Percentiles rank a stretch among this genome's conserved stretches.
Conservation (phyloP, 495 filamentous ascomycete genomes). For the Glutinoglossum americanum region DNA sequence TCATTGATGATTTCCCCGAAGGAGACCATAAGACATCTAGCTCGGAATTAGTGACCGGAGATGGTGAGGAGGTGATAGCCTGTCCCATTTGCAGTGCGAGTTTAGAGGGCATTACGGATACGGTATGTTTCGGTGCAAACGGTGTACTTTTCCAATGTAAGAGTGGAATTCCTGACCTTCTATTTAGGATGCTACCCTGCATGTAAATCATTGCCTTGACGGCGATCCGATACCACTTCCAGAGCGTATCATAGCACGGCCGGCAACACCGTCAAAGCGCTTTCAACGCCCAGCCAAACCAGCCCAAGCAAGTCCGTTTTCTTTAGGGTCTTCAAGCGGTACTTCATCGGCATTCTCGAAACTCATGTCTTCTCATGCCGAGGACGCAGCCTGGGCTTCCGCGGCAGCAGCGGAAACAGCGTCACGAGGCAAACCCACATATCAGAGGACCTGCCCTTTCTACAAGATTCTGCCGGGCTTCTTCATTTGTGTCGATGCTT, state of each 20-base stretch:
- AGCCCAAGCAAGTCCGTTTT: constrained; percentile 54
- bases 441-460: constrained; percentile 82
- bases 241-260: constrained; percentile 1
- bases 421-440: constrained; percentile 72
- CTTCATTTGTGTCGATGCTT: constrained; percentile 85
- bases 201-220: constrained; percentile 90
- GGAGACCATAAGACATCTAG: constrained; percentile 6
- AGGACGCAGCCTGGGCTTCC: constrained; percentile 72
- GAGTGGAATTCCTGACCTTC: background rate
- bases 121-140: constrained; percentile 18
- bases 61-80: constrained; percentile 8
- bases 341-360: constrained; percentile 61
- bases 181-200: constrained; percentile 29
- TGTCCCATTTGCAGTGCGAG: constrained; percentile 61
- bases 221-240: constrained; percentile 39
- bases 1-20: constrained; percentile 7
- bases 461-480: constrained; percentile 94
- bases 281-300: constrained; percentile 50
- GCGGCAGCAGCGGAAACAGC: constrained; percentile 61
- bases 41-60: constrained; percentile 13
- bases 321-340: constrained; percentile 19
- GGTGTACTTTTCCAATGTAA: constrained; percentile 6
- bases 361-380: constrained; percentile 76
- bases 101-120: constrained; percentile 35
- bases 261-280: constrained; percentile 16